Percentiles rank a stretch among this genome's conserved stretches.
phyloP scores from a whole-genome alignment of 2,329 filamentous ascomycete species.

The Leptographium lundbergii region DNA sequence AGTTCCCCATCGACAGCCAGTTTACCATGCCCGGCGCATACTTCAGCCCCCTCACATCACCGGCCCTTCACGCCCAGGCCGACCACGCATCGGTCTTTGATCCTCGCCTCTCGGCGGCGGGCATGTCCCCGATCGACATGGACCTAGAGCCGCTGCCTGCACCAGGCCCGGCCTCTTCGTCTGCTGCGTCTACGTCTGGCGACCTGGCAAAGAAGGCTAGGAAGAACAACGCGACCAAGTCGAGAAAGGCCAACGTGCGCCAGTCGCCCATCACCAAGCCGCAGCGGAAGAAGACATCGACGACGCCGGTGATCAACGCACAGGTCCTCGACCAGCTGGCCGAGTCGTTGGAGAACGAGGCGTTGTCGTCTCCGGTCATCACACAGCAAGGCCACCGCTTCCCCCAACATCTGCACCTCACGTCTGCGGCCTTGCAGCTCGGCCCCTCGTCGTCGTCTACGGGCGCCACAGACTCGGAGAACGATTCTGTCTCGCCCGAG shows the following conservation, averaged over 20 bases:
- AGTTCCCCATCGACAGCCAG: constrained; percentile 46
- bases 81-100: constrained; percentile 35
- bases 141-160: constrained; percentile 32
- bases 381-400: constrained; percentile 23
- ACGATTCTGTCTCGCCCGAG: constrained; percentile 52
- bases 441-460: constrained; percentile 23
- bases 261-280: constrained; percentile 65
- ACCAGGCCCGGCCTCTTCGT: constrained; percentile 15
- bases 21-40: constrained; percentile 59
- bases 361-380: constrained; percentile 11
- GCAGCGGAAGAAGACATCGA: constrained; percentile 38
- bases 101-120: constrained; percentile 27
- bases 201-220: constrained; percentile 39
- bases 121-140: constrained; percentile 42
- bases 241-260: constrained; percentile 41
- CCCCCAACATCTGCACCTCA: constrained; percentile 18
- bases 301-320: constrained; percentile 43
- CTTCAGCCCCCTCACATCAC: constrained; percentile 74
- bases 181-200: neutral
- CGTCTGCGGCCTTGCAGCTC: constrained; percentile 11
- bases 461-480: constrained; percentile 44
- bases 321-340: constrained; percentile 41
- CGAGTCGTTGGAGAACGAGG: constrained; percentile 27
- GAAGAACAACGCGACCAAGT: constrained; percentile 39
- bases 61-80: constrained; percentile 62